Percentiles rank a stretch among this genome's conserved stretches.
Evolutionary conservation across 1,284 basidiomycete species (phyloP).

Genomic region (Rhodotorula mucilaginosa): DNA sequence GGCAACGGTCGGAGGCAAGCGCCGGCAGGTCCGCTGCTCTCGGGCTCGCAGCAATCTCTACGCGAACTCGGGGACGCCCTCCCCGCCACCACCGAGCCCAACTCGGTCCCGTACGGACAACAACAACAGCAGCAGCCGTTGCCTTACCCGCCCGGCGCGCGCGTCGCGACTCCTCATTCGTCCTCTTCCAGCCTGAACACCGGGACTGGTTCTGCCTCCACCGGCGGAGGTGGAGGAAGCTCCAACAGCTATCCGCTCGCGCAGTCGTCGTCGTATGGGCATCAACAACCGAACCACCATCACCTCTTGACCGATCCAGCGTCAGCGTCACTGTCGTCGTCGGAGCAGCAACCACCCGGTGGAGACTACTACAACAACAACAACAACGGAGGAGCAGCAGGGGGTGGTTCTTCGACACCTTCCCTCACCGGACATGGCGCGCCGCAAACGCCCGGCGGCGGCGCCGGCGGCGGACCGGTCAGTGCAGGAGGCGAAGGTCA

Average conservation of each 20-base stretch:
- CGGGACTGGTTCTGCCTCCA: background rate
- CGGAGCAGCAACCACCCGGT: too few relatives aligned
- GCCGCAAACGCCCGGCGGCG: background rate
- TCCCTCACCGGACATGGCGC: too few relatives aligned
- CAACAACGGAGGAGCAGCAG: too few relatives aligned
- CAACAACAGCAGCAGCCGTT: too few relatives aligned
- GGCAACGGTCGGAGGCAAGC: background rate
- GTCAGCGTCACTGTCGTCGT: too few relatives aligned
- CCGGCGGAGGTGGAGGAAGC: background rate
- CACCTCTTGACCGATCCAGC: constrained; percentile 36
- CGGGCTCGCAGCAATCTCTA: constrained; percentile 6
- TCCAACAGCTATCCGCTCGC: background rate
- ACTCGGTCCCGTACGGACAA: too few relatives aligned
- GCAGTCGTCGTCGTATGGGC: background rate
- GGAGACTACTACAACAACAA: too few relatives aligned
- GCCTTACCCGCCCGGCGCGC: background rate
- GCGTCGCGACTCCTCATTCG: constrained; percentile 16
- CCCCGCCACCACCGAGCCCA: background rate
- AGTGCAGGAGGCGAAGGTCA: background rate
- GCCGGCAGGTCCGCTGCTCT: constrained; percentile 6
- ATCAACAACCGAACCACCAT: constrained; percentile 16
- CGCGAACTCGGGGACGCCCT: constrained; percentile 25
- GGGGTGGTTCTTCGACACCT: too few relatives aligned
- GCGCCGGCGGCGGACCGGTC: constrained; percentile 7
- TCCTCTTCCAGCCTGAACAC: constrained; percentile 14